These are phyloP conservation scores for Guadua angustifolia DNA, from an alignment of 176 grass and related monocot genomes.

Conservation along the genomic window DNA sequence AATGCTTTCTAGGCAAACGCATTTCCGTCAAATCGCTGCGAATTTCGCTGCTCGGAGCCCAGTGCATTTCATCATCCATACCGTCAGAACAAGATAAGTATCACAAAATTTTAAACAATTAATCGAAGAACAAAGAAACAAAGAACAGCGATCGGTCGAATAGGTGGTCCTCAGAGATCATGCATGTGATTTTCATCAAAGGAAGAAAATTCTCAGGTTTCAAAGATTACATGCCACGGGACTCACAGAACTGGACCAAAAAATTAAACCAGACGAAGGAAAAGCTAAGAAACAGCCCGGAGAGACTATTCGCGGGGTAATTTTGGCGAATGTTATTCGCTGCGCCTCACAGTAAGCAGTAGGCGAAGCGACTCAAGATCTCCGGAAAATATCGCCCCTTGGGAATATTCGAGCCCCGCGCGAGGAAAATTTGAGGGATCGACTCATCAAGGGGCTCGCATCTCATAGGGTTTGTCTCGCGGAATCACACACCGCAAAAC, in stretches of 20 bases:
- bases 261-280: neutral
- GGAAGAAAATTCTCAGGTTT: slow-evolving; percentile 83
- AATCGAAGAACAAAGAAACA: neutral
- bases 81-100: neutral
- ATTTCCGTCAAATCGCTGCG: slow-evolving; percentile 68
- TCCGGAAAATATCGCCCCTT: slow-evolving; percentile 65
- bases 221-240: slow-evolving; percentile 96
- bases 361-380: slow-evolving; percentile 90
- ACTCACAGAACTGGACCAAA: neutral
- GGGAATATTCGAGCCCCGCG: slow-evolving; percentile 68
- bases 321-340: slow-evolving; percentile 92
- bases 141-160: neutral
- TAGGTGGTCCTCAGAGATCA: slow-evolving; percentile 59
- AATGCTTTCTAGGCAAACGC: slow-evolving; percentile 96
- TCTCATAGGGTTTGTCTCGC: neutral
- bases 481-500: neutral
- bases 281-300: neutral
- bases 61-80: slow-evolving; percentile 90
- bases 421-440: slow-evolving; percentile 48
- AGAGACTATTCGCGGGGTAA: neutral
- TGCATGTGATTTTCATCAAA: slow-evolving; percentile 80
- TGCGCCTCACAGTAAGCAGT: slow-evolving; percentile 52
- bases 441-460: slow-evolving; percentile 71
- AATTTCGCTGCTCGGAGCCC: slow-evolving; percentile 73
- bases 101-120: neutral